Evolutionary conservation across 441 rosid genomes (phyloP).

Genomic region (Bocquillonia castaneifolia): DNA sequence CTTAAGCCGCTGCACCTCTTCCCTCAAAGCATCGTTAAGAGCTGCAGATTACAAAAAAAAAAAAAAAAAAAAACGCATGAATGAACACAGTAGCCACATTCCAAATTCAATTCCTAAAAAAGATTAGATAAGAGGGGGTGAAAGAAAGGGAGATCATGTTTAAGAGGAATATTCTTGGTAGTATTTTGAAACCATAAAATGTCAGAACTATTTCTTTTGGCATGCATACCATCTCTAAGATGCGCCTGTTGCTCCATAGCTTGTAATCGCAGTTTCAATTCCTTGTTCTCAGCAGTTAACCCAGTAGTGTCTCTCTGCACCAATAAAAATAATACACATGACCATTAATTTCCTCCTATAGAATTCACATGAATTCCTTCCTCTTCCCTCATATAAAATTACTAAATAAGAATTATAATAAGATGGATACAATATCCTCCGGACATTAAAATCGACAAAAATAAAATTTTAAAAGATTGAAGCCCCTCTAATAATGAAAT

Average conservation of each 20-base stretch:
- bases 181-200: not conserved
- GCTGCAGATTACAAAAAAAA: slow-evolving; percentile 42
- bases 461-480: too few relatives aligned
- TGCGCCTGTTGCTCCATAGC: slow-evolving; percentile 95
- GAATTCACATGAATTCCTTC: not conserved
- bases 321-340: slow-evolving; percentile 12
- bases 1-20: slow-evolving; percentile 85
- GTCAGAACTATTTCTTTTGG: not conserved
- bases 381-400: not conserved
- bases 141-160: not conserved
- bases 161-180: not conserved
- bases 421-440: too few relatives aligned
- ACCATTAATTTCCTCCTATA: slow-evolving; percentile 9
- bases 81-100: not conserved
- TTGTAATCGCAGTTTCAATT: slow-evolving; percentile 82
- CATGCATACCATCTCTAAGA: slow-evolving; percentile 57
- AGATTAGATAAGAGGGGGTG: not conserved
- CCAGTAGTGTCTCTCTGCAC: slow-evolving; percentile 82
- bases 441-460: too few relatives aligned
- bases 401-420: too few relatives aligned
- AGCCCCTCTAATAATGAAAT: too few relatives aligned
- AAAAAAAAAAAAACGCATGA: not conserved
- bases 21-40: slow-evolving; percentile 67
- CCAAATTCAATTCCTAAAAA: not conserved
- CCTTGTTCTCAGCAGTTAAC: slow-evolving; percentile 72